Conservation (phyloP, 2,329 filamentous ascomycete genomes). For the Hymenoscyphus fraxineus region DNA sequence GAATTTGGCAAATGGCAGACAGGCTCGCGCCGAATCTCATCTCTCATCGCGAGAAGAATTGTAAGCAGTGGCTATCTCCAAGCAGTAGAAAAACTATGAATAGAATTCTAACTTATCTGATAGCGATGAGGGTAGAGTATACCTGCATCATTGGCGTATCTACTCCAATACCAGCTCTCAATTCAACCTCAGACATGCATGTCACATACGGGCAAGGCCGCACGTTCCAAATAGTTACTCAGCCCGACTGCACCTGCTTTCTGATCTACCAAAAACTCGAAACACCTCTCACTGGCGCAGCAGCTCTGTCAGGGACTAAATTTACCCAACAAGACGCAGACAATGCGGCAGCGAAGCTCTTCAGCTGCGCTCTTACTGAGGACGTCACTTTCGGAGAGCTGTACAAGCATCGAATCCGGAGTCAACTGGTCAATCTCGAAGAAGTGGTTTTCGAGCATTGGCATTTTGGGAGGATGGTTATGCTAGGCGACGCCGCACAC, state of each 20-base stretch:
- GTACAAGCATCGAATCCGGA: not conserved
- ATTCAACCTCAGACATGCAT: no score
- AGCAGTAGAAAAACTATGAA: not conserved
- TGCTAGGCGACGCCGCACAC: constrained; percentile 12
- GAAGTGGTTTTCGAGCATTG: constrained; percentile 4
- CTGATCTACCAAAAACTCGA: no score
- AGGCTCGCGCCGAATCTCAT: not conserved
- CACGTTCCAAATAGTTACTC: no score
- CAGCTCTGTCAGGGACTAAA: not conserved
- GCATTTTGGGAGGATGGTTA: constrained; percentile 6
- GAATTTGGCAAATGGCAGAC: constrained; percentile 16
- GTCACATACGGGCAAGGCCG: no score
- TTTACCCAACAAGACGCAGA: not conserved
- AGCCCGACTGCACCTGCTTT: no score
- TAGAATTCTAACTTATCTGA: not conserved
- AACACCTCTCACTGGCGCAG: no score
- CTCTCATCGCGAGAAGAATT: not conserved
- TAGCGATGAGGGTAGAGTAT: no score
- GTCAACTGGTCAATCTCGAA: constrained; percentile 7
- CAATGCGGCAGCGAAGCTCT: not conserved
- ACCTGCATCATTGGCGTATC: no score
- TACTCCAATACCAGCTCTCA: no score
- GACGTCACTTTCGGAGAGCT: not conserved
- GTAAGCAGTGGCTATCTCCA: not conserved
- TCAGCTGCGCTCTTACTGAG: not conserved